These are phyloP conservation scores for Coleophoma eucalyptorum DNA, from an alignment of 2,329 filamentous ascomycete species.

Conservation along the genomic window DNA sequence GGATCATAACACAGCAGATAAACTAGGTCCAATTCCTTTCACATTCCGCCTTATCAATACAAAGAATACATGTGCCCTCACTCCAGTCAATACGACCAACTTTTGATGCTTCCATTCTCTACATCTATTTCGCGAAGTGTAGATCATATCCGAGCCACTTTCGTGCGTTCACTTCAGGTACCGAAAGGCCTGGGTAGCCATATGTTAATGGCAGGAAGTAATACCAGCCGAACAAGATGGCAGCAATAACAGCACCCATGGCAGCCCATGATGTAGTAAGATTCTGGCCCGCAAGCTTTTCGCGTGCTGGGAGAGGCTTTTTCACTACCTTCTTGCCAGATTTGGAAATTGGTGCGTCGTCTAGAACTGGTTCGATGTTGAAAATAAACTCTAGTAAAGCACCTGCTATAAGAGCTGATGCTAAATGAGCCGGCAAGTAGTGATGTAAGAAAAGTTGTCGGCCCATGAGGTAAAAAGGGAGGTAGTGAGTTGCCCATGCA, in stretches of 20 bases:
- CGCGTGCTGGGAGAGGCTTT: constrained; percentile 71
- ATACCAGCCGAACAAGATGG: constrained; percentile 75
- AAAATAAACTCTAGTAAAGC: constrained; percentile 95
- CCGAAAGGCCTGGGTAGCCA: constrained; percentile 81
- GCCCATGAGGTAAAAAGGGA: constrained; percentile 97
- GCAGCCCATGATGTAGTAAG: constrained; percentile 78
- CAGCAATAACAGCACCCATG: constrained; percentile 61
- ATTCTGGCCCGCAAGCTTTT: constrained; percentile 77
- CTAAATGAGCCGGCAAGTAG: constrained; percentile 91
- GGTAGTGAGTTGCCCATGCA: constrained; percentile 94
- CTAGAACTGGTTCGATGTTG: constrained; percentile 72
- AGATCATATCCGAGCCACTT: constrained; percentile 98
- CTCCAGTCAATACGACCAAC: no score
- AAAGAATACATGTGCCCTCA: no score
- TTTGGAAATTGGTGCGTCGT: constrained; percentile 42
- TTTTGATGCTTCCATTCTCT: no score
- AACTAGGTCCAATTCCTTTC: no score
- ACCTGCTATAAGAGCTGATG: constrained; percentile 84
- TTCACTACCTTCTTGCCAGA: constrained; percentile 44
- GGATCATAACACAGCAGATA: no score
- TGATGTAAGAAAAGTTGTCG: constrained; percentile 97
- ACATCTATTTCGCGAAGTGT: constrained; percentile 86
- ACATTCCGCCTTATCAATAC: no score
- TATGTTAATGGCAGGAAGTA: constrained; percentile 97
- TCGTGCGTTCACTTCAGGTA: constrained; percentile 73